Evolutionary conservation across 495 filamentous ascomycete genomes (phyloP).

Genomic region (Zalerion maritima): DNA sequence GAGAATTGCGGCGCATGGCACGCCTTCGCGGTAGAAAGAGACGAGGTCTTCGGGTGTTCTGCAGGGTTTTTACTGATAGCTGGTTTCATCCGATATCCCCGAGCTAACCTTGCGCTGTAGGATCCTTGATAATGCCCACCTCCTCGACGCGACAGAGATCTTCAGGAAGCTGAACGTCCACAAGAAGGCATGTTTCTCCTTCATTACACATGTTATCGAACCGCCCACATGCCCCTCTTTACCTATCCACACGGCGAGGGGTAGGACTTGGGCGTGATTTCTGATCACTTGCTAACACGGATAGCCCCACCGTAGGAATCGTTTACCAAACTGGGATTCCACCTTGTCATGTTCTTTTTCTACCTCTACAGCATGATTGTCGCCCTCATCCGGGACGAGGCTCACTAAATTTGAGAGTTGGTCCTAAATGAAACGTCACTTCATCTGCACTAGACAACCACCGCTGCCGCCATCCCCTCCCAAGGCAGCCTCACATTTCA

Average conservation of each 20-base stretch:
- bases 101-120: slow-evolving; percentile 32
- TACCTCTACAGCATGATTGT: slow-evolving; percentile 99
- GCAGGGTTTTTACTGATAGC: background rate
- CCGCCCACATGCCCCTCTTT: background rate
- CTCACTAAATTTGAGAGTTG: too few relatives aligned
- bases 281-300: too few relatives aligned
- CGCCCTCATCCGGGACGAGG: slow-evolving; percentile 89
- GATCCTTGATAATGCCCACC: slow-evolving; percentile 91
- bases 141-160: slow-evolving; percentile 96
- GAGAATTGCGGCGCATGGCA: slow-evolving; percentile 1
- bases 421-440: too few relatives aligned
- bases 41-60: background rate
- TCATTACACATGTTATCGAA: background rate
- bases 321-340: slow-evolving; percentile 98
- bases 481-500: too few relatives aligned
- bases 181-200: slow-evolving; percentile 63
- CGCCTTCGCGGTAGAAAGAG: background rate
- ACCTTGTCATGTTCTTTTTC: slow-evolving; percentile 99
- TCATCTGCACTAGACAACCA: too few relatives aligned
- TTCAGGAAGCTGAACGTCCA: slow-evolving; percentile 98
- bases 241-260: too few relatives aligned
- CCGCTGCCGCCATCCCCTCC: too few relatives aligned
- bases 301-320: slow-evolving; percentile 88
- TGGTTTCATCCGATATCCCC: background rate
- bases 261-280: too few relatives aligned